Evolutionary conservation across 2,329 filamentous ascomycete genomes (phyloP).

Genomic region (Ascochyta pisi): DNA sequence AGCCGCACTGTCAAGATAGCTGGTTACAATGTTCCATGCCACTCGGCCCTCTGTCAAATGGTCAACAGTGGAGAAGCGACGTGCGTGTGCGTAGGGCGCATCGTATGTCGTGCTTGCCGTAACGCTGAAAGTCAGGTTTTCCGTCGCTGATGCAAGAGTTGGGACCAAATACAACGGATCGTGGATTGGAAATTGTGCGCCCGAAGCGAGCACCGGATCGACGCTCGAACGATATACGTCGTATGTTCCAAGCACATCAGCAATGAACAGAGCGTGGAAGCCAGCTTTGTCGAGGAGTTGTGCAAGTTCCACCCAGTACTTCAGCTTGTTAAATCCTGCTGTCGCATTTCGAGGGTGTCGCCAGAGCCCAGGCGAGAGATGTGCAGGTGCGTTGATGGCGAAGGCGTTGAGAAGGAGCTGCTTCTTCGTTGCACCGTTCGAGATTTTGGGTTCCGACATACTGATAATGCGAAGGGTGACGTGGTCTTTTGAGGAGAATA

Average conservation of each 20-base stretch:
- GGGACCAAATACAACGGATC: constrained; percentile 67
- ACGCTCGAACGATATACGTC: constrained; percentile 67
- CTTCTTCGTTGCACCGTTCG: background rate
- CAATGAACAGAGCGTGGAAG: constrained; percentile 47
- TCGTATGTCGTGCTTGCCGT: constrained; percentile 71
- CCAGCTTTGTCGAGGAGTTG: constrained; percentile 39
- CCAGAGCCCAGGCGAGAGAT: constrained; percentile 7
- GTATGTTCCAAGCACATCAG: constrained; percentile 63
- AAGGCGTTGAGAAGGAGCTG: constrained; percentile 7
- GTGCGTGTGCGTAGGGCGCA: constrained; percentile 68
- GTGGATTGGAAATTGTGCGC: constrained; percentile 71
- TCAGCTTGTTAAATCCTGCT: constrained; percentile 50
- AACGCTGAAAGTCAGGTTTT: constrained; percentile 67
- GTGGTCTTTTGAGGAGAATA: background rate
- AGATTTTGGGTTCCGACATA: background rate
- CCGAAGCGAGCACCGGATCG: constrained; percentile 63
- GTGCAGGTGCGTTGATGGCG: constrained; percentile 6
- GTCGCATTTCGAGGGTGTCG: background rate
- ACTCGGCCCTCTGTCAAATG: constrained; percentile 66
- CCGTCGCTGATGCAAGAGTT: constrained; percentile 70
- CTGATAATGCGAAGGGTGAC: background rate
- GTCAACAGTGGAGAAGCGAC: constrained; percentile 68
- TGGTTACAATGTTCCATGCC: constrained; percentile 63
- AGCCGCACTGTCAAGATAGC: constrained; percentile 69
- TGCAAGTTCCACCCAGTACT: constrained; percentile 40